Percentiles rank a stretch among this genome's conserved stretches.
phyloP scores from a whole-genome alignment of 148 eudicot genomes.

The Rhododendron ovatum region DNA sequence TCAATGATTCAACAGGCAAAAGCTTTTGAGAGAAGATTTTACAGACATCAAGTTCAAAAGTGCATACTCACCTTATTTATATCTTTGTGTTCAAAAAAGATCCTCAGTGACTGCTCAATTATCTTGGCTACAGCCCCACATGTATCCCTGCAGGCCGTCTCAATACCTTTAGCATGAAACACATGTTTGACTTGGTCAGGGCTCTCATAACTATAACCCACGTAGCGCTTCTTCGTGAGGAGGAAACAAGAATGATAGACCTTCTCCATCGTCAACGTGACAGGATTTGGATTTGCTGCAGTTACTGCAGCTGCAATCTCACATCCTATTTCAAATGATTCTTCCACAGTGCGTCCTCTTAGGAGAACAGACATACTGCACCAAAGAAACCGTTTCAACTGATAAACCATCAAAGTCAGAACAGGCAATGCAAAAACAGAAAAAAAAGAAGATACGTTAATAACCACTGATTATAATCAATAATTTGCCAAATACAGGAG shows the following conservation, averaged over 20 bases:
- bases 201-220: conserved; percentile 87
- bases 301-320: conserved; percentile 83
- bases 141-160: conserved; percentile 93
- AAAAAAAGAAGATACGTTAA: not conserved
- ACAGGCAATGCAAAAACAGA: not conserved
- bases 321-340: conserved; percentile 67
- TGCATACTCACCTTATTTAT: conserved; percentile 49
- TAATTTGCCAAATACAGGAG: not conserved
- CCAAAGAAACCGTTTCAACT: conserved; percentile 13
- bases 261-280: conserved; percentile 91
- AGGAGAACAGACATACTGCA: conserved; percentile 95
- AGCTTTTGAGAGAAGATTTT: not conserved
- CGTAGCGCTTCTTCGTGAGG: conserved; percentile 93
- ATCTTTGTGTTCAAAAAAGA: conserved; percentile 62
- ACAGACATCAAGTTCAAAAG: not conserved
- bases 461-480: not conserved
- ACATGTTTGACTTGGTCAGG: conserved; percentile 63
- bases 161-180: conserved; percentile 97
- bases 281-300: conserved; percentile 78
- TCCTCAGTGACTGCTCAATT: conserved; percentile 78
- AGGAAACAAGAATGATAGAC: conserved; percentile 93
- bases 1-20: not conserved
- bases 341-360: conserved; percentile 65
- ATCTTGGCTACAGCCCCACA: conserved; percentile 89
- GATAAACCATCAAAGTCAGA: not conserved